phyloP scores from a whole-genome alignment of 225 moss, liverwort and hornwort species.

The Ulota crispa region DNA sequence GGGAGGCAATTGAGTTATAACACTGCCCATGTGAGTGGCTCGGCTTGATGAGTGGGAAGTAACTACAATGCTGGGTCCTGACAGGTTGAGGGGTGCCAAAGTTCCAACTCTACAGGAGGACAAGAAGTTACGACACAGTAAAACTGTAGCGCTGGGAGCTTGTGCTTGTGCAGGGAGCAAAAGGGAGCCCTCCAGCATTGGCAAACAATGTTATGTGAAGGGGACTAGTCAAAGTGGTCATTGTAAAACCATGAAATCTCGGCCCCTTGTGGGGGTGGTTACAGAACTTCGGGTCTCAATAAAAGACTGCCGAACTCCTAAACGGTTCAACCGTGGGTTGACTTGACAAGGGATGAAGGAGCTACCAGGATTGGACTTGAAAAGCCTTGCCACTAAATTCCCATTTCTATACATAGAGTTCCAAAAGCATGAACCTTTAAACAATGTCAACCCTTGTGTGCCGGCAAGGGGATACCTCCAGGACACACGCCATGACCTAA shows the following conservation, averaged over 20 bases:
- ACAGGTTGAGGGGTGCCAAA: too few species aligned
- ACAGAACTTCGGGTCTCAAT: background rate
- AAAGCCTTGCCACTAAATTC: background rate
- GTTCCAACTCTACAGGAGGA: too few species aligned
- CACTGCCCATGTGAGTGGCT: too few species aligned
- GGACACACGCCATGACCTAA: background rate
- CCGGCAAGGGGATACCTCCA: background rate
- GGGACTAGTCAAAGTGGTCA: background rate
- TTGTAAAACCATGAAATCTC: background rate
- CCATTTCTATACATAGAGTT: background rate
- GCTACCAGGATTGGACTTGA: background rate
- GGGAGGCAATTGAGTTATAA: too few species aligned
- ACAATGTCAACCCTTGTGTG: constrained; percentile 14
- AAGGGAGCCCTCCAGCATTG: too few species aligned
- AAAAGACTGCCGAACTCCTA: background rate
- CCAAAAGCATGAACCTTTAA: background rate
- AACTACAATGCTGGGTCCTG: too few species aligned
- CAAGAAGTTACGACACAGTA: too few species aligned
- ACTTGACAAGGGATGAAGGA: background rate
- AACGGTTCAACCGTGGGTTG: background rate
- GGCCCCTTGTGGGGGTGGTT: background rate
- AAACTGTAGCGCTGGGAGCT: too few species aligned
- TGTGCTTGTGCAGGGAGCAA: too few species aligned
- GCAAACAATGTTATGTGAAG: too few species aligned
- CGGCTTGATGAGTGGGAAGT: too few species aligned